Percentiles rank a stretch among this genome's conserved stretches.
These are phyloP conservation scores for Podila epicladia DNA, from an alignment of 192 early-diverging fungal species.

Conservation along the genomic window DNA sequence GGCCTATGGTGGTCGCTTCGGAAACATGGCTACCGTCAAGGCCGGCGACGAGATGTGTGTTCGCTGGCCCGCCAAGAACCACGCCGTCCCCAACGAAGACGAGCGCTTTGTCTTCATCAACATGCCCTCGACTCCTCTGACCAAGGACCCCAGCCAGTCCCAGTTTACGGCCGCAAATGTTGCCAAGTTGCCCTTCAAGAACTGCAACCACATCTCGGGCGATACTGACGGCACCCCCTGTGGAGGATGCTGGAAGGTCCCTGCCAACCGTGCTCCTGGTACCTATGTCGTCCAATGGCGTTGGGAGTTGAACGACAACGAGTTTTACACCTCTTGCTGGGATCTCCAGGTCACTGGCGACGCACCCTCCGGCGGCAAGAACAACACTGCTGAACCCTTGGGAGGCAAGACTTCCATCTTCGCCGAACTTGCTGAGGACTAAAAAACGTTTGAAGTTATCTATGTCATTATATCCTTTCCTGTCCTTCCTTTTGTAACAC, in stretches of 20 bases:
- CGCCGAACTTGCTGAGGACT: constrained; percentile 18
- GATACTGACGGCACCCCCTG: constrained; percentile 39
- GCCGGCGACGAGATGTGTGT: constrained; percentile 33
- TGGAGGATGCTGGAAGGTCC: constrained; percentile 38
- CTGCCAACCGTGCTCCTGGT: constrained; percentile 8
- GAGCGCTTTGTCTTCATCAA: constrained; percentile 38
- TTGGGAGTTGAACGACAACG: constrained; percentile 41
- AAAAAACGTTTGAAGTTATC: not conserved
- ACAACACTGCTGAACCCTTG: not conserved
- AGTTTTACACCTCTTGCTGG: constrained; percentile 51
- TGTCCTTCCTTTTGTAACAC: not conserved
- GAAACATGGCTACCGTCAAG: constrained; percentile 20
- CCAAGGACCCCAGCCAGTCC: constrained; percentile 29
- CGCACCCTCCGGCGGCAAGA: not conserved
- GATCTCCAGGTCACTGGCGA: constrained; percentile 19
- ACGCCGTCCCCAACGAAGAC: constrained; percentile 19
- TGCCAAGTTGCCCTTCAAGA: constrained; percentile 45
- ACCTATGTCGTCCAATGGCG: constrained; percentile 49
- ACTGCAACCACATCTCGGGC: constrained; percentile 26
- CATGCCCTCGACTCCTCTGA: constrained; percentile 17
- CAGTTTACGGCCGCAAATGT: constrained; percentile 14
- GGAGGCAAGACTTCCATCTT: constrained; percentile 6
- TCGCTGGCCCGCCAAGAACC: constrained; percentile 52
- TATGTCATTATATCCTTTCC: not conserved
- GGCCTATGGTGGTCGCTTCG: constrained; percentile 30